Evolutionary conservation across 1,139 yeast species (phyloP), one percentile per base, ranked within the genome.

Genomic region (Yamadazyma spencermartinsiae): DNA sequence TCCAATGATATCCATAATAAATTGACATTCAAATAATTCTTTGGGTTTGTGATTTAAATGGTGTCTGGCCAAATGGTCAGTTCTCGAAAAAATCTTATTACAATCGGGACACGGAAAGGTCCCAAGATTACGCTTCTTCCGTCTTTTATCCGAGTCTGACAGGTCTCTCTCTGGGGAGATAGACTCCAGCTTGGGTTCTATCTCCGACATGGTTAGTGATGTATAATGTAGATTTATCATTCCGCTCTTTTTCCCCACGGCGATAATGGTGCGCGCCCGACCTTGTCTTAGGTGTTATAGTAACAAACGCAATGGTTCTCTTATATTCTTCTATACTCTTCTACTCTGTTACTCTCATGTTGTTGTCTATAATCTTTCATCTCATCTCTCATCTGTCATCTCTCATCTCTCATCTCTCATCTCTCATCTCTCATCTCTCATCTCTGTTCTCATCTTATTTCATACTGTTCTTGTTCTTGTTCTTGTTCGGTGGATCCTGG

Each of bases 41-140:
- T 60, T 60, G 3, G 76, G 76, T 37, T 66, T 66, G 44, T 72
- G 76, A 45, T 72, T 72, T 35, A 72, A 56, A 48, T 68, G 65
- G 45, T 72, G 76, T 30, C 76, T 50, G 1, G 74, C 63, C 24
- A 72, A 48, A 49, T 72, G 76, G 46, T 72, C 76, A 1, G 74
- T 65, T 31, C 76, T 49, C 18, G 70, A 60, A 39, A 72, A 72
- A 12, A 67, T 63, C 42, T 71, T 72, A 31, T 61, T 61, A 48
- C 76, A 72, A 40, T 68, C 63, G 4, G 60, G 61, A 44, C 62
- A 57, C 0, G 56, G 53, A 33, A 48, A 56, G 9, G 45, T 45
- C 1, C 61, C 61, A 3, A 50, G 9, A 26, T 40, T 40, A 27
- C 54, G 34, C 20, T 38, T 40, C 33, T 48, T 48, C 32, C 35